Base-by-base conservation (phyloP, 2,329 filamentous ascomycete species). In the Fusarium algeriense region DNA sequence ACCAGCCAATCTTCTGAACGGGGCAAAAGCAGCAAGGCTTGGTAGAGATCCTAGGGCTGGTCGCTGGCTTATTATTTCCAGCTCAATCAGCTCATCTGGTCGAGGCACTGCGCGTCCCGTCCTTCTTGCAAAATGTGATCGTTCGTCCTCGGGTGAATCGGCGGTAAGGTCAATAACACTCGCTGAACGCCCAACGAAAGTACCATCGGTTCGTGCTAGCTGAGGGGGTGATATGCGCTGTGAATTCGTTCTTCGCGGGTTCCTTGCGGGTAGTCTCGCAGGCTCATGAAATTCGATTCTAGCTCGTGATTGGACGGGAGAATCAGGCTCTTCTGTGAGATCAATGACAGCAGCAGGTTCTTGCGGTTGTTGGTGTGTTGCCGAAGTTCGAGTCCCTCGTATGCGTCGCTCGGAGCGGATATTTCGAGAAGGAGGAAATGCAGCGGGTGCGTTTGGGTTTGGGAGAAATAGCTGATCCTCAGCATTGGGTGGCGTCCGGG, bases 101-200 rank as follows among this genome's bases (percentile, higher is more conserved):
- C 62, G 67, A 6, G 69, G 64, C 26, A 63, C 59, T 26, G 54
- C 40, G 30, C 59, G 67, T 20, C 54, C 34, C 20, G 56, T 60
- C 28, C 65, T 38, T 50, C 70, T 43, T 67, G 75, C 26, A 59
- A 75, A 40, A 62, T 71, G 38, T 46, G 64, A 64, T 17, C 68
- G 69, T n/a, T 82, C 80, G 37, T 78, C 78, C 26, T 80, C 77
- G 19, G 81, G 79, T 10, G 81, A 81, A 63, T 88, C 86, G 30
- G 79, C 79, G 5, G 87, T 89, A 13, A 89, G 81, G 73, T 89
- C 87, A 57, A 89, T 88, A 32, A 88, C 78, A 54, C 75, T 79
- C 3, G 77, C 48, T 8, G 71, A 59, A 6, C 76, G 77, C 7
- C 76, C 79, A 15, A 84, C 75, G 38, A 83, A 78, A 56, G 81